These are phyloP conservation scores for Podaxis sp. DNA, from an alignment of 768 basidiomycete species.

Conservation along the genomic window DNA sequence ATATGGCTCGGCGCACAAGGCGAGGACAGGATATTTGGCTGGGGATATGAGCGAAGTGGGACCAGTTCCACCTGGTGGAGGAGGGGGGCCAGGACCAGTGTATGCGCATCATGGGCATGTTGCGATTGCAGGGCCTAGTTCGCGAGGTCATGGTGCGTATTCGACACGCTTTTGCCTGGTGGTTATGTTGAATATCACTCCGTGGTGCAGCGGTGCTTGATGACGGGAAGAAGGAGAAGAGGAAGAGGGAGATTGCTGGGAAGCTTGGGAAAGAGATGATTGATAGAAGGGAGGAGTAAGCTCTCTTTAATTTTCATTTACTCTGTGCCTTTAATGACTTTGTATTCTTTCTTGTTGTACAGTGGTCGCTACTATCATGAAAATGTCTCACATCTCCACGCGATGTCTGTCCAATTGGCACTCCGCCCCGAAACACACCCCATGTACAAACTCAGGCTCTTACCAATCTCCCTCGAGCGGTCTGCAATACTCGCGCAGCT, in stretches of 20 bases:
- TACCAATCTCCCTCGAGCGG: constrained; percentile 74
- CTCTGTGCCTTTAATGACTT: constrained; percentile 10
- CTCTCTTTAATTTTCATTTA: constrained; percentile 6
- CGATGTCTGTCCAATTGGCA: constrained; percentile 58
- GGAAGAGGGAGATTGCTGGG: constrained; percentile 66
- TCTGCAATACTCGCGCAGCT: constrained; percentile 70
- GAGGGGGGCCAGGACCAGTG: constrained; percentile 17
- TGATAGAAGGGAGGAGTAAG: constrained; percentile 77
- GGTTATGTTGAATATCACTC: background rate
- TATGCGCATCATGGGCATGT: constrained; percentile 39
- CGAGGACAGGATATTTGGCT: constrained; percentile 17
- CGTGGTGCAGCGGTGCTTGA: constrained; percentile 22
- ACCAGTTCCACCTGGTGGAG: background rate
- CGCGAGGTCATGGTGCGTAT: constrained; percentile 41
- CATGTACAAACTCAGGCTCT: constrained; percentile 69
- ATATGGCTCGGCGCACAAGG: constrained; percentile 40
- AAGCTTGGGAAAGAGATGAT: constrained; percentile 72
- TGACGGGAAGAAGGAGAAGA: constrained; percentile 61
- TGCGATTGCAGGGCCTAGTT: constrained; percentile 40
- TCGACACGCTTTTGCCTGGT: background rate
- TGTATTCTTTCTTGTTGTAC: constrained; percentile 11
- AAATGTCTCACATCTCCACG: constrained; percentile 59
- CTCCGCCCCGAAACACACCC: constrained; percentile 66
- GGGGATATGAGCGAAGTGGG: constrained; percentile 30
- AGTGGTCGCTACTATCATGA: constrained; percentile 66